Conservation (phyloP, 2,329 filamentous ascomycete species). For the Xylaria sp. region DNA sequence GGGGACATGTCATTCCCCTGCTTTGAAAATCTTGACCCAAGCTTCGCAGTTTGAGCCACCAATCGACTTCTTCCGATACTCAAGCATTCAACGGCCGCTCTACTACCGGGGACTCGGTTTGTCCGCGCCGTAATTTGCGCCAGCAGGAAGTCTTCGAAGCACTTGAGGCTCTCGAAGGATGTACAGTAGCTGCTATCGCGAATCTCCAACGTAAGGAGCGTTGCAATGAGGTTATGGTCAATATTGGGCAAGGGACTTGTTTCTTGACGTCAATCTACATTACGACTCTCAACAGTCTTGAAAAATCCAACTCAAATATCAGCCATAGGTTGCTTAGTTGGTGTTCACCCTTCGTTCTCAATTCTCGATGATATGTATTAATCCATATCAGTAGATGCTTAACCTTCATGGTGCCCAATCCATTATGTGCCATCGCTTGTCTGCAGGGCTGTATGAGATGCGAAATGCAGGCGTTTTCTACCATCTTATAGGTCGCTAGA, state of each 20-base stretch:
- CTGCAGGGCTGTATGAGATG: constrained; percentile 77
- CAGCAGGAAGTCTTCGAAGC: constrained; percentile 56
- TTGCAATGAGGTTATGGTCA: constrained; percentile 57
- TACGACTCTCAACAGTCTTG: constrained; percentile 63
- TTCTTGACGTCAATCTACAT: constrained; percentile 69
- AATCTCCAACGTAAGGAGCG: constrained; percentile 60
- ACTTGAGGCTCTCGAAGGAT: constrained; percentile 68
- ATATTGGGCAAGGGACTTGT: constrained; percentile 63
- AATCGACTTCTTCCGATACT: constrained; percentile 44
- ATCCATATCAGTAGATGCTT: constrained; percentile 64
- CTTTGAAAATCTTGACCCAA: constrained; percentile 44
- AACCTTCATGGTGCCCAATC: constrained; percentile 77
- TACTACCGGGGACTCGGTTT: constrained; percentile 46
- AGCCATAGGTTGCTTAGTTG: constrained; percentile 53
- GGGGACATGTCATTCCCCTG: constrained; percentile 44
- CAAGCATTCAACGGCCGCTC: constrained; percentile 46
- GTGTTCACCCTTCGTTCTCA: constrained; percentile 46
- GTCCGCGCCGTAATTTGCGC: constrained; percentile 54
- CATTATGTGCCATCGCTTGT: constrained; percentile 75
- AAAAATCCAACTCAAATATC: constrained; percentile 58
- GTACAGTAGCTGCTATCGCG: constrained; percentile 68
- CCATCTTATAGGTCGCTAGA: constrained; percentile 79
- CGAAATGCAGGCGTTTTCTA: constrained; percentile 74
- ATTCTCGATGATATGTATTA: constrained; percentile 43
- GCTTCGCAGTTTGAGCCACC: constrained; percentile 49